phyloP scores from a whole-genome alignment of 495 filamentous ascomycete genomes.

The Darksidea phi region DNA sequence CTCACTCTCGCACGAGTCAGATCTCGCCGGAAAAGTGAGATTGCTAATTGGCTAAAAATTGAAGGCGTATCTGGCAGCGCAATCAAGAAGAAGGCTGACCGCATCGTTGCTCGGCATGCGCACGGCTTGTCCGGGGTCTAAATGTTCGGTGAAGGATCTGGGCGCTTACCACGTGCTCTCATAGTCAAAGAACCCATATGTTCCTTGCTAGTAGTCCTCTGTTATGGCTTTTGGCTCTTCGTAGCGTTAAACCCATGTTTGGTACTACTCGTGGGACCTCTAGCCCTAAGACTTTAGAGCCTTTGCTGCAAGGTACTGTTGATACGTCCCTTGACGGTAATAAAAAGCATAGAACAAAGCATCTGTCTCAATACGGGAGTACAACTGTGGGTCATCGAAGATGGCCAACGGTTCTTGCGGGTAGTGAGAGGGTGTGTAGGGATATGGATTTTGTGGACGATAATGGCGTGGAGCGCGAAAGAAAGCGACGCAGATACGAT shows the following conservation, averaged over 20 bases:
- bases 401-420: constrained; percentile 87
- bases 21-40: no score
- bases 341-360: constrained; percentile 99
- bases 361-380: constrained; percentile 86
- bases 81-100: no score
- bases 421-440: constrained; percentile 76
- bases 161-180: constrained; percentile 91
- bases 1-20: no score
- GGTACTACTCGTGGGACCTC: constrained; percentile 98
- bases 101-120: no score
- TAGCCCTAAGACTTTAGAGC: constrained; percentile 95
- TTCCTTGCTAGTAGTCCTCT: constrained; percentile 97
- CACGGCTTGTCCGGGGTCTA: background rate
- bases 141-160: background rate
- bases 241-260: constrained; percentile 98
- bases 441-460: constrained; percentile 71
- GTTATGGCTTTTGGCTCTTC: constrained; percentile 98
- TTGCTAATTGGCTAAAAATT: no score
- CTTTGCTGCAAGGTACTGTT: constrained; percentile 95
- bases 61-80: no score
- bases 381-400: constrained; percentile 85
- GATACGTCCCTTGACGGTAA: constrained; percentile 92
- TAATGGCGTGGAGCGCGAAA: constrained; percentile 67
- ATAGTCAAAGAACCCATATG: constrained; percentile 98
- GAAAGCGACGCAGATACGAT: background rate